A percentile compares a stretch with the other conserved stretches of the same genome.
These are phyloP conservation scores for Peronospora tabacina DNA, from an alignment of 352 stramenopile species.

Conservation along the genomic window DNA sequence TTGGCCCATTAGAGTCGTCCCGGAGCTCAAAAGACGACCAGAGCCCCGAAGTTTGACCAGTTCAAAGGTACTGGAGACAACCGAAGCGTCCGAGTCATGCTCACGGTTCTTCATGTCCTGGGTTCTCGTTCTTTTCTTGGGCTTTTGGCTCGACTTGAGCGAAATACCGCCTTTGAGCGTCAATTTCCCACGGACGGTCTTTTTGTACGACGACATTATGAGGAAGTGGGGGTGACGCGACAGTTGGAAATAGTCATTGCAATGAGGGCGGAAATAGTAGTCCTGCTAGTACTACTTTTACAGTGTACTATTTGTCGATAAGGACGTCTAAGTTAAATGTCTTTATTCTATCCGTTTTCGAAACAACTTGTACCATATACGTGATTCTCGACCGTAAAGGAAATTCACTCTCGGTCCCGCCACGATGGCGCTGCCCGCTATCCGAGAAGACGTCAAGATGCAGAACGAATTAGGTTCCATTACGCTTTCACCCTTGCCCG, in stretches of 20 bases:
- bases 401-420: not conserved
- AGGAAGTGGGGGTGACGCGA: no score
- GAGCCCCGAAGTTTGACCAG: slow-evolving; percentile 71
- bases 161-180: slow-evolving; percentile 81
- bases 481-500: slow-evolving; percentile 8
- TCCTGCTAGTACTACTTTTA: no score
- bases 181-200: slow-evolving; percentile 71
- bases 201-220: slow-evolving; percentile 38
- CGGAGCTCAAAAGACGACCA: slow-evolving; percentile 76
- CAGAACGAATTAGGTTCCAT: slow-evolving; percentile 4
- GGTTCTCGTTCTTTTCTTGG: slow-evolving; percentile 34
- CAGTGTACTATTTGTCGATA: no score
- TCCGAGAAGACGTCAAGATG: slow-evolving; percentile 44
- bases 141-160: slow-evolving; percentile 44
- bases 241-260: no score
- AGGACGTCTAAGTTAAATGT: no score
- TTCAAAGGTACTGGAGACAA: slow-evolving; percentile 37
- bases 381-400: no score
- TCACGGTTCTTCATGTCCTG: not conserved
- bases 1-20: slow-evolving; percentile 85
- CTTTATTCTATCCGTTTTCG: no score
- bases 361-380: no score
- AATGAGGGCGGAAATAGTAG: no score
- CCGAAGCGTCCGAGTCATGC: not conserved
- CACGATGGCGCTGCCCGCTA: slow-evolving; percentile 34